A percentile compares a stretch with the other conserved stretches of the same genome.
Conservation (phyloP, 164 flowering plant species). For the Echeveria elegans region DNA sequence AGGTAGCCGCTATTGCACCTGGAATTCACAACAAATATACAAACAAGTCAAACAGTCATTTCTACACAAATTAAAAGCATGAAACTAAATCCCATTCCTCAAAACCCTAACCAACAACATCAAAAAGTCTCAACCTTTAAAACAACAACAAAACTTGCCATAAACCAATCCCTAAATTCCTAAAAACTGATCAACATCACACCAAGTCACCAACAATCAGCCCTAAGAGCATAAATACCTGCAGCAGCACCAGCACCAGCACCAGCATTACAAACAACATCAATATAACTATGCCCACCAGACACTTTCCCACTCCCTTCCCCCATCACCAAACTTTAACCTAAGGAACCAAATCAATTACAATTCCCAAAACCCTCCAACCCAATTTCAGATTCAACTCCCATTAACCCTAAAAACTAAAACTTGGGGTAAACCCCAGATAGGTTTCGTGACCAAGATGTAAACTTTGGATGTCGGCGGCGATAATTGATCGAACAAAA, state of each 20-base stretch:
- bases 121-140: not conserved
- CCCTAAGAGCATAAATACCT: slow-evolving; percentile 45
- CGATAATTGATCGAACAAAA: no score
- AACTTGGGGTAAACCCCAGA: no score
- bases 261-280: slow-evolving; percentile 38
- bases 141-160: no score
- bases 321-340: slow-evolving; percentile 1
- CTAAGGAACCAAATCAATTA: not conserved
- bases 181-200: not conserved
- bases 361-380: not conserved
- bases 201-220: not conserved
- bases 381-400: not conserved
- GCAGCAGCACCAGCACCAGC: slow-evolving; percentile 85
- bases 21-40: slow-evolving; percentile 8
- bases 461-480: no score
- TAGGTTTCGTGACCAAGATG: no score
- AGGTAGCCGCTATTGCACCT: slow-evolving; percentile 91
- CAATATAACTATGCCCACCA: slow-evolving; percentile 23
- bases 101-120: not conserved
- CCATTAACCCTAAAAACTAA: not conserved
- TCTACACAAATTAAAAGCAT: not conserved
- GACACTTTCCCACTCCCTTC: slow-evolving; percentile 7
- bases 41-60: not conserved
- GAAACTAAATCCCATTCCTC: not conserved
- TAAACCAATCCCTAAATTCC: no score